phyloP scores from a whole-genome alignment of 2,329 filamentous ascomycete species.

The Macrophomina pseudophaseolina region DNA sequence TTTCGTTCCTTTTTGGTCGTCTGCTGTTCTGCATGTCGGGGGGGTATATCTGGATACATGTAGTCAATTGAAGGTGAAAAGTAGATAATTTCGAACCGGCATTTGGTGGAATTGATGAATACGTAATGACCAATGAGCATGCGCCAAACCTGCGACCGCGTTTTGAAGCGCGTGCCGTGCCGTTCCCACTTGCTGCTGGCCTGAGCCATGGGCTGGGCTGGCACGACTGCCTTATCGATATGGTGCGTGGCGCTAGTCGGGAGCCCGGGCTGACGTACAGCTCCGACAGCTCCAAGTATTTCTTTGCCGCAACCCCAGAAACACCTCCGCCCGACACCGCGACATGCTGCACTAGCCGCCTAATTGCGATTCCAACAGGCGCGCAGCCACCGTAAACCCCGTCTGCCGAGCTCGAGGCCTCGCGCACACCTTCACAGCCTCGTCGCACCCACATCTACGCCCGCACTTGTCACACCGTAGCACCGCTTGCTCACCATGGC shows the following conservation, averaged over 20 bases:
- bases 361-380: background rate
- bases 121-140: constrained; percentile 4
- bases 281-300: constrained; percentile 12
- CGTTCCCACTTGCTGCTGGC: background rate
- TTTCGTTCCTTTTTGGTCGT: background rate
- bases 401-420: background rate
- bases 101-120: constrained; percentile 12
- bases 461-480: background rate
- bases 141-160: background rate
- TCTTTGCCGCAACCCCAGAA: background rate
- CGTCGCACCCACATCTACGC: background rate
- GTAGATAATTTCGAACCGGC: constrained; percentile 9
- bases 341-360: background rate
- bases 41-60: background rate
- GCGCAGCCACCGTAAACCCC: background rate
- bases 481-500: constrained; percentile 9
- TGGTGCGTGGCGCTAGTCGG: background rate
- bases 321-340: constrained; percentile 5
- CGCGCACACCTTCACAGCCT: constrained; percentile 1
- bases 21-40: background rate
- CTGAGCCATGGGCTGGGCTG: background rate
- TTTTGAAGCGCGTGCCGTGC: background rate
- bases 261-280: background rate
- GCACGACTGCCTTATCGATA: background rate
- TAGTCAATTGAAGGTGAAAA: background rate